Evolutionary conservation across 1,284 basidiomycete genomes (phyloP), one percentile per base, ranked within the genome.

Genomic region (Filobasidium uniguttulatum): DNA sequence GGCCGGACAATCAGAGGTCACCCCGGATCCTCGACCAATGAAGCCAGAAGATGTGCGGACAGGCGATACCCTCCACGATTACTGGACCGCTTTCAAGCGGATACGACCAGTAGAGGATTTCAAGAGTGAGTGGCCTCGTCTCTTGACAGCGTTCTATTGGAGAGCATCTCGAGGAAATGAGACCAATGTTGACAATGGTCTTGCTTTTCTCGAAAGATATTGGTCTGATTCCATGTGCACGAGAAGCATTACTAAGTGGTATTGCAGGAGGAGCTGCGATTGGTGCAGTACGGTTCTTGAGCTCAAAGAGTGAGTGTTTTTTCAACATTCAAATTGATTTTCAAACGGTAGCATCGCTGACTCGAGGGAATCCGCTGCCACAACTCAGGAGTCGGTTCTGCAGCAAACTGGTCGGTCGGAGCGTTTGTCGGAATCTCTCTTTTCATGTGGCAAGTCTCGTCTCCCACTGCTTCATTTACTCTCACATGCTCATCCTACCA

Each of bases 211-310:
- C n/a, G 4, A 17, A 23, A 53, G 51, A 59, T 41, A 61, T 67
- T 28, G 62, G 60, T 8, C 45, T 57, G 36, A 59, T 65, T 43
- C 67, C 68, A 26, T 67, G 68, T 48, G 57, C 62, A n/a, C 54
- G 69, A 41, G 59, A 61, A 35, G 61, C 61, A 54, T 53, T 67
- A 48, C 53, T 71, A 30, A 64, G 64, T 52, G 67, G 64, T n/a
- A 69, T 70, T 23, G 63, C 57, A 6, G 63, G 62, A 15, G 67
- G 65, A 17, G 46, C 56, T 1, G 66, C 62, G 2, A 52, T 68
- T 22, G 67, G 65, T 2, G 62, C 62, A 3, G 57, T 70, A 3
- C 56, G 63, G 7, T 68, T 61, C 46, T 45, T 70, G 3, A 61
- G 62, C 6, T 59, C 61, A 28, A 56, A 60, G 53, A 56, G 66